Evolutionary conservation across 192 early-diverging fungal genomes (phyloP), one percentile per base, ranked within the genome.

Genomic region (Podila epicladia): DNA sequence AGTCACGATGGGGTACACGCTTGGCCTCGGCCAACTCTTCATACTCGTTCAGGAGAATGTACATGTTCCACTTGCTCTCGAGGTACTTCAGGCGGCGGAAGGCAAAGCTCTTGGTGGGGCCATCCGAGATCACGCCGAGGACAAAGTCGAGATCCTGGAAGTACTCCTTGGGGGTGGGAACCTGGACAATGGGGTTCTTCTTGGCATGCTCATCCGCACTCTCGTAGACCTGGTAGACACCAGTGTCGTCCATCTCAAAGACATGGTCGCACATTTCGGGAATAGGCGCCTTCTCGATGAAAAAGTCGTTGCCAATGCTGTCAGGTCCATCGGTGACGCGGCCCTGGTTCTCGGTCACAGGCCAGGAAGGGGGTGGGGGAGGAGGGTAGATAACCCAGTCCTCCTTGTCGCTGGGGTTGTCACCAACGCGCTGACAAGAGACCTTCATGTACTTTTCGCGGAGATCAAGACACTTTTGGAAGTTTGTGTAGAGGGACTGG

Each of bases 51-150:
- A 98, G 82, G 41, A 99, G 84, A 29, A 92, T 86, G 85, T 97
- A 98, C 90, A 99, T 93, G 82, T 95, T 91, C 92, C 97, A 99
- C 82, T 96, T 96, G 74, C 89, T 89, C 77, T 99, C 97, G 32
- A 99, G 85, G 86, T 96, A 98, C 22, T 94, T 88, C 63, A 99
- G 86, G 33, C 97, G 89, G 48, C 95, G 85, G 82, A 93, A 99
- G 1, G 96, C 95, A 88, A 96, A 98, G 70, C 91, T 93, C 85
- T 99, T 99, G 41, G 95, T 89, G 3, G 97, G 97, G 0, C 97
- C 97, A 75, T 96, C 95, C 0, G 91, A 91, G 51, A 98, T 94
- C 3, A 91, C 85, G n/a, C 88, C 83, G 15, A 95, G 84, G 55
- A 99, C 88, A 69, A 83, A 94, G 66, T 99, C 94, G 61, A 95